A percentile compares a stretch with the other conserved stretches of the same genome.
These are phyloP conservation scores for Heliamphora pulchella DNA, from an alignment of 179 eudicot genomes.

Conservation along the genomic window DNA sequence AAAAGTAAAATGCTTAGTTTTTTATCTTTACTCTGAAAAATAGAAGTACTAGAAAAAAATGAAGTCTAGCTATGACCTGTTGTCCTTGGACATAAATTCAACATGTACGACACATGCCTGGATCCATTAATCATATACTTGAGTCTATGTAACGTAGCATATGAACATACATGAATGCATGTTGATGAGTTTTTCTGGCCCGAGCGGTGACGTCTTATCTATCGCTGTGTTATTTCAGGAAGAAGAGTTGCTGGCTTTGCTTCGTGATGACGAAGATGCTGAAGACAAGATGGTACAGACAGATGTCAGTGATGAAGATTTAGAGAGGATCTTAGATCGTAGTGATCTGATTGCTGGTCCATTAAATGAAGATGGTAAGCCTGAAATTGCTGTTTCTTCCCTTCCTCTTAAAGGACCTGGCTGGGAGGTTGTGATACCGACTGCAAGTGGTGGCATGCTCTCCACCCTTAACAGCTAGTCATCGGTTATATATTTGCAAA, in stretches of 20 bases:
- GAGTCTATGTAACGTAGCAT: not conserved
- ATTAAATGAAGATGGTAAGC: constrained; percentile 25
- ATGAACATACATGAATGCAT: not conserved
- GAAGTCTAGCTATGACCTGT: not conserved
- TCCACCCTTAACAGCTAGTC: constrained; percentile 61
- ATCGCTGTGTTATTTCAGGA: constrained; percentile 39
- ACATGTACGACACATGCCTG: not conserved
- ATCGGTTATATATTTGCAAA: not conserved
- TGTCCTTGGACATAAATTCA: not conserved
- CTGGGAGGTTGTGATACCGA: constrained; percentile 91
- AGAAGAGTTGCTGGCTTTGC: constrained; percentile 75
- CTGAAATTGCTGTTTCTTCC: constrained; percentile 18
- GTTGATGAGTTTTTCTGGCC: not conserved
- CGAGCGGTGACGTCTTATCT: not conserved
- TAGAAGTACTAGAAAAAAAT: not conserved
- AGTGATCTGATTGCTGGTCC: constrained; percentile 47
- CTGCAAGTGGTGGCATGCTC: constrained; percentile 68
- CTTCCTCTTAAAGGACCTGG: constrained; percentile 93
- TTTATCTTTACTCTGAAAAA: not conserved
- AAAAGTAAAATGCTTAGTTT: not conserved
- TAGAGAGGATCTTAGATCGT: constrained; percentile 70
- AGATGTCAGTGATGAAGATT: constrained; percentile 75
- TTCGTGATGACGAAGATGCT: constrained; percentile 61
- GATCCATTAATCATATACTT: not conserved
- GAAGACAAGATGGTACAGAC: constrained; percentile 88